These are phyloP conservation scores for Yamadazyma insecticola DNA, from an alignment of 805 yeast species.

Conservation along the genomic window DNA sequence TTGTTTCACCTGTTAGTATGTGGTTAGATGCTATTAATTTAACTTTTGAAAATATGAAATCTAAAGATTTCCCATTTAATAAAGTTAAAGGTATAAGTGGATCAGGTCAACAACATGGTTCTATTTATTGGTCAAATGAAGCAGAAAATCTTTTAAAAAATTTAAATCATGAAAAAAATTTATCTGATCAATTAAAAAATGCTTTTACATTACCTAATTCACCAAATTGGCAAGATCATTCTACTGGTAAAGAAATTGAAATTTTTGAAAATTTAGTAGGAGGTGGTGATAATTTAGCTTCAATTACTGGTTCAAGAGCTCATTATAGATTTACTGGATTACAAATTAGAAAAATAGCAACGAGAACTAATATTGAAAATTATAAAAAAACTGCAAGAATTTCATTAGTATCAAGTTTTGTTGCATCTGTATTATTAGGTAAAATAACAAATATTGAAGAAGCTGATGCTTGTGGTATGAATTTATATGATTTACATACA, in stretches of 20 bases:
- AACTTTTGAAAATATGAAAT: slow-evolving; percentile 48
- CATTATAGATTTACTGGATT: slow-evolving; percentile 89
- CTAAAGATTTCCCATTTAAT: slow-evolving; percentile 51
- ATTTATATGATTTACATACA: slow-evolving; percentile 66
- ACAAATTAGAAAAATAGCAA: slow-evolving; percentile 74
- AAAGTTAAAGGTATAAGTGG: slow-evolving; percentile 69
- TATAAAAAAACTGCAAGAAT: slow-evolving; percentile 60
- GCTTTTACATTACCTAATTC: slow-evolving; percentile 63
- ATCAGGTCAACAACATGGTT: slow-evolving; percentile 91
- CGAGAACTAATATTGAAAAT: slow-evolving; percentile 40
- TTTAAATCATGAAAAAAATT: slow-evolving; percentile 26
- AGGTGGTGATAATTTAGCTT: slow-evolving; percentile 55
- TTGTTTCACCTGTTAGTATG: slow-evolving; percentile 80
- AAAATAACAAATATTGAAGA: slow-evolving; percentile 62
- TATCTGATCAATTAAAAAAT: slow-evolving; percentile 43
- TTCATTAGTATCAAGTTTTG: slow-evolving; percentile 72
- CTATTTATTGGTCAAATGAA: slow-evolving; percentile 67
- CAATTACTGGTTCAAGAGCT: slow-evolving; percentile 77
- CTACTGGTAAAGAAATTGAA: slow-evolving; percentile 66
- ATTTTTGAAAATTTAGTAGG: slow-evolving; percentile 59
- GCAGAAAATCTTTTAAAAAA: slow-evolving; percentile 39
- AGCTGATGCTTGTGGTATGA: slow-evolving; percentile 93
- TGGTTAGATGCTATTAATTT: slow-evolving; percentile 83
- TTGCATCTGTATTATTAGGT: slow-evolving; percentile 69
- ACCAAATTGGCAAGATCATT: slow-evolving; percentile 95